A percentile compares a stretch with the other conserved stretches of the same genome.
These are phyloP conservation scores for Xylaria palmicola DNA, from an alignment of 495 filamentous ascomycete genomes.

Conservation along the genomic window DNA sequence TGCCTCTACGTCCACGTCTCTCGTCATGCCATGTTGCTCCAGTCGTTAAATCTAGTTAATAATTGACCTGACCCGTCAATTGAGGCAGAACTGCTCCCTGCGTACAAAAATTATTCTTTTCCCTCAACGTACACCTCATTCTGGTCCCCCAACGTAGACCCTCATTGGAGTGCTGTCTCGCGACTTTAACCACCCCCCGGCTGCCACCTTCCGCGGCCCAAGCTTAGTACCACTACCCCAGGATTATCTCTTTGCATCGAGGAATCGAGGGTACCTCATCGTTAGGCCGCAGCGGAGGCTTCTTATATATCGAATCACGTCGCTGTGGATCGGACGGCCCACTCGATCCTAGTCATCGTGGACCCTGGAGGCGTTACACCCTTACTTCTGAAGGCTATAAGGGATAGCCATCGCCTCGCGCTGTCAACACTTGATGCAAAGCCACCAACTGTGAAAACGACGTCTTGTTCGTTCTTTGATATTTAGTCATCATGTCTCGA, in stretches of 20 bases:
- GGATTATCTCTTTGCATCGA: slow-evolving; percentile 28
- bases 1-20: slow-evolving; percentile 22
- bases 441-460: slow-evolving; percentile 18
- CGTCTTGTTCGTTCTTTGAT: slow-evolving; percentile 10
- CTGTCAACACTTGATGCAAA: slow-evolving; percentile 6
- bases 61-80: slow-evolving; percentile 25
- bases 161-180: slow-evolving; percentile 14
- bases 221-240: slow-evolving; percentile 29
- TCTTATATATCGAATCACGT: slow-evolving; percentile 19
- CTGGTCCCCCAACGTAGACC: background rate
- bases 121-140: slow-evolving; percentile 15
- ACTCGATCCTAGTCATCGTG: slow-evolving; percentile 22
- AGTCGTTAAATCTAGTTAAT: slow-evolving; percentile 29
- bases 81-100: slow-evolving; percentile 13
- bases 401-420: slow-evolving; percentile 19
- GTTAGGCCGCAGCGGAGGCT: slow-evolving; percentile 32
- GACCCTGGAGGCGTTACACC: slow-evolving; percentile 26
- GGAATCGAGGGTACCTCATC: slow-evolving; percentile 25
- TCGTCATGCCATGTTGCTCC: slow-evolving; percentile 36
- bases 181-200: background rate
- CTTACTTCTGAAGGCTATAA: slow-evolving; percentile 22
- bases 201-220: slow-evolving; percentile 24
- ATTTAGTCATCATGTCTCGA: slow-evolving; percentile 24
- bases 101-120: too few species aligned
- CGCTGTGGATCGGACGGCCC: slow-evolving; percentile 24